Conservation (phyloP, 192 early-diverging fungal species). For the Backusella tuberculispora region DNA sequence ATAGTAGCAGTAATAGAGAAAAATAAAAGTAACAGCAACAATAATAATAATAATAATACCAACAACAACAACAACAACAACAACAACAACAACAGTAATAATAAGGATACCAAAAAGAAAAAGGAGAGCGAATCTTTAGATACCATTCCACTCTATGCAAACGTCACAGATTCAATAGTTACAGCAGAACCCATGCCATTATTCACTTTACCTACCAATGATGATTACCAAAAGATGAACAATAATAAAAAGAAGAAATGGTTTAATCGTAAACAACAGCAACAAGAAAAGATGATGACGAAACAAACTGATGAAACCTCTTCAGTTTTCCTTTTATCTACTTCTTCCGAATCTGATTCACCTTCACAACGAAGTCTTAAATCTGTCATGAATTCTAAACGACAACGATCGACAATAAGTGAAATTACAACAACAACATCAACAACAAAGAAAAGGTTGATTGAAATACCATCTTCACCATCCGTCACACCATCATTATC, state of each 20-base stretch:
- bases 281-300: not conserved
- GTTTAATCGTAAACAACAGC: slow-evolving; percentile 6
- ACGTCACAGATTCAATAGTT: slow-evolving; percentile 2
- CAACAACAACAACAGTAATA: not conserved
- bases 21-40: no score
- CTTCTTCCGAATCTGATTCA: not conserved
- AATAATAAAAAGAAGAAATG: not conserved
- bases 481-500: no score
- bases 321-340: not conserved
- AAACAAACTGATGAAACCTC: not conserved
- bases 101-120: not conserved
- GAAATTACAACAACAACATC: not conserved
- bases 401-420: not conserved
- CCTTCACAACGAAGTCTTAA: slow-evolving; percentile 10
- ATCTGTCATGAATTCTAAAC: not conserved
- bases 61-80: no score
- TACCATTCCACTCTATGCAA: not conserved
- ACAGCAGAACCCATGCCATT: slow-evolving; percentile 5
- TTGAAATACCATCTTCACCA: not conserved
- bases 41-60: no score
- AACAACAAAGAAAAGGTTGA: not conserved
- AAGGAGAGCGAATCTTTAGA: not conserved
- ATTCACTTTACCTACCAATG: not conserved
- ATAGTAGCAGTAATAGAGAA: not conserved
- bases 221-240: not conserved